These are phyloP conservation scores for Starmerella vaccinii DNA, from an alignment of 805 yeast species.

Conservation along the genomic window DNA sequence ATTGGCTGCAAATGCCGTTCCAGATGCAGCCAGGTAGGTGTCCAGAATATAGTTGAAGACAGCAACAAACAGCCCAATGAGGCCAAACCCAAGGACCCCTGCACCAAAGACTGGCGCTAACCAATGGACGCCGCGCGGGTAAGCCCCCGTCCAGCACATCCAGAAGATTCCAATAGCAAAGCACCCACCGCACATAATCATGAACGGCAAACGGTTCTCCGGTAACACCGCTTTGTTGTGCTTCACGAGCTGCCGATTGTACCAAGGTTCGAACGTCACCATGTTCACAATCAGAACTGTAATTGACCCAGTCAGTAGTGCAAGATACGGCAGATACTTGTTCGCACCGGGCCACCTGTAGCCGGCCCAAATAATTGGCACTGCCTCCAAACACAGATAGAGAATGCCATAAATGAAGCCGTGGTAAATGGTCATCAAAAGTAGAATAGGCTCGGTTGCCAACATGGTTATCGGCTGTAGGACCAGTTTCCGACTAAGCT, in stretches of 20 bases:
- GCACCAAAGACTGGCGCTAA: constrained; percentile 66
- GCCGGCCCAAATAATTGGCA: constrained; percentile 38
- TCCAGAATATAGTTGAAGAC: constrained; percentile 65
- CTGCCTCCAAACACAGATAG: constrained; percentile 33
- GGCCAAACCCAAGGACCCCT: constrained; percentile 54
- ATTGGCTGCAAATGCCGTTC: constrained; percentile 68
- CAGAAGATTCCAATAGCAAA: constrained; percentile 76
- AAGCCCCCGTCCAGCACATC: constrained; percentile 84
- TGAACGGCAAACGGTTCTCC: constrained; percentile 67
- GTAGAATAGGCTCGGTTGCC: constrained; percentile 32
- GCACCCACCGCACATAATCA: constrained; percentile 57
- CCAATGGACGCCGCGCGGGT: constrained; percentile 63
- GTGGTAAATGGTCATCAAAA: constrained; percentile 32
- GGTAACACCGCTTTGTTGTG: constrained; percentile 55
- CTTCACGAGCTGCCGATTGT: constrained; percentile 37
- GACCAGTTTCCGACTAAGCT: constrained; percentile 33
- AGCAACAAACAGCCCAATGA: constrained; percentile 57
- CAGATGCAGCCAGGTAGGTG: constrained; percentile 58
- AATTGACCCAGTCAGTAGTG: constrained; percentile 58
- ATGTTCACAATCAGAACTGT: constrained; percentile 48
- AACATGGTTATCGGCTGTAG: constrained; percentile 32
- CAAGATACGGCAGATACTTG: constrained; percentile 68
- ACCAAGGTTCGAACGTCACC: constrained; percentile 44
- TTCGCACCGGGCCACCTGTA: constrained; percentile 51
- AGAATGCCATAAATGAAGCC: constrained; percentile 37